Base-by-base conservation (phyloP, 2,329 filamentous ascomycete species). In the Aquanectria penicillioides region DNA sequence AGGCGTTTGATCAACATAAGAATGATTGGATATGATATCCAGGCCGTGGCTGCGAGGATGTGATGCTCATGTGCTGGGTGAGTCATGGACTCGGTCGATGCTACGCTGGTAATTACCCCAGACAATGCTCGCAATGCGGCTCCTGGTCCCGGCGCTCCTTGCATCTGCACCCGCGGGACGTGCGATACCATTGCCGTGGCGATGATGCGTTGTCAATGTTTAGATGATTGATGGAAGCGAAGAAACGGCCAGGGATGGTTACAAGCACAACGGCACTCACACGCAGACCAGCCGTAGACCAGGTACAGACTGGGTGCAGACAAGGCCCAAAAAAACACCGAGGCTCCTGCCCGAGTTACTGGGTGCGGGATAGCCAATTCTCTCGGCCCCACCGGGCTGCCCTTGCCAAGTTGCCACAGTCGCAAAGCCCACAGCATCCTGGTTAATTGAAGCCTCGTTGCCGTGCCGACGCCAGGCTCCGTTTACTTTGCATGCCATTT, bases 131-230 rank as follows among this genome's bases (percentile, higher is more conserved):
- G 40, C 20, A 37, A 29, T 22, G 29, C 28, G 28, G 11, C 15
- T 26, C 15, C 17, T 11, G 13, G 29, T 25, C 44, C 29, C 6
- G 44, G n/a, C 28, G 17, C 13, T 38, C 10, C 13, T 11, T 36
- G 28, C 22, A 40, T 34, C 15, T 31, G 40, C 22, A 20, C 33
- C 33, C 8, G 33, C 26, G 49, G 49, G 48, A 62, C 59, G 59
- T 61, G 55, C 57, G 46, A 65, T 62, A 59, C 58, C 56, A 67
- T 67, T 62, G 61, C 67, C 62, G 53, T 59, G 61, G 62, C 58
- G 55, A 70, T 68, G 64, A 62, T 68, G 64, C 52, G 56, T 51
- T 65, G 63, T 63, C 63, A 47, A 31, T 41, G 40, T 48, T 52
- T 29, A 15, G 20, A 31, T 25, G 50, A 15, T 43, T 15, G 23